Evolutionary conservation across 2,329 filamentous ascomycete species (phyloP), one percentile per base, ranked within the genome.

Genomic region (Trichophyton mentagrophytes): DNA sequence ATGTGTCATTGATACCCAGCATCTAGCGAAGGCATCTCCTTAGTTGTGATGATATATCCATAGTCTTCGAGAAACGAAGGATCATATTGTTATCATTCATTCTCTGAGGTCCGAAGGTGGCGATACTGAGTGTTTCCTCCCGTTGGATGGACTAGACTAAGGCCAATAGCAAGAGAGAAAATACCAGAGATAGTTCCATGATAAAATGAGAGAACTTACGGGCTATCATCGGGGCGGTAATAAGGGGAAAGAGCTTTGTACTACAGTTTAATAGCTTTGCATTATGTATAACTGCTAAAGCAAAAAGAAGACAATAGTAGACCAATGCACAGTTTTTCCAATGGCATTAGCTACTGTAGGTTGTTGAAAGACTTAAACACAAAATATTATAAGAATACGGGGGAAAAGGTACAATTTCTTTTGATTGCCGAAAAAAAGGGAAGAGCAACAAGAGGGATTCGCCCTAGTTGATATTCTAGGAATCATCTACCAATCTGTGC

Each of bases 401-500:
- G 40, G n/a, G n/a, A 8, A 30, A 44, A 44, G 33, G 9, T n/a
- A 44, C 40, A 44, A 44, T n/a, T 44, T 44, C n/a, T 17, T 44
- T n/a, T 13, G 40, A 3, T 38, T 20, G 15, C 40, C n/a, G n/a
- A 44, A 20, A 44, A 4, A 7, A 44, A 44, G 1, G 9, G 9
- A 38, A 38, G 33, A 3, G 9, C 33, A 38, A 38, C 11, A 38
- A 44, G 40, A 17, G n/a, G 40, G 6, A n/a, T 7, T 44, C n/a
- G 6, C n/a, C 40, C n/a, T 44, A 25, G 20, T 47, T 47, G 17
- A 27, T 27, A 51, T 15, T 17, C 27, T 36, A 74, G 59, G 69
- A 72, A 61, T 77, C 76, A 68, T 79, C 75, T 57, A 76, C 72
- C 25, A 79, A 67, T 64, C 71, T 76, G 66, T 77, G 79, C 62